Evolutionary conservation across 805 yeast species (phyloP).

Genomic region (Metschnikowia lachancei): DNA sequence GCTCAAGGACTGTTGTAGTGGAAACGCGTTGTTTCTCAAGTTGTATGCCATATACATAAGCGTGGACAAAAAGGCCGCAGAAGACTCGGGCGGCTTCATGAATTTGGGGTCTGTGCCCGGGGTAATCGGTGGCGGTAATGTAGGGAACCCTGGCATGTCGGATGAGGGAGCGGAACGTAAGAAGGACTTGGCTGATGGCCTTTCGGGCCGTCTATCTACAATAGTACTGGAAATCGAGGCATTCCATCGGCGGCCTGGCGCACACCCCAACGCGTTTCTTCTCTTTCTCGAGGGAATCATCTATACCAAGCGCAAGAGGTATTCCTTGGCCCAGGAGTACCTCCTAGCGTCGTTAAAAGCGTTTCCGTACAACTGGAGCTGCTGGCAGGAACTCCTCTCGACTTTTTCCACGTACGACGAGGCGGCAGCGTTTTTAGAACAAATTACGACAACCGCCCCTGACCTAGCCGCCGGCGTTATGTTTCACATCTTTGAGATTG

Average conservation of each 20-base stretch:
- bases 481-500: constrained; percentile 60
- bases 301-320: constrained; percentile 59
- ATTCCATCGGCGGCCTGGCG: constrained; percentile 18
- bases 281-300: constrained; percentile 71
- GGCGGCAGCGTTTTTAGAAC: constrained; percentile 42
- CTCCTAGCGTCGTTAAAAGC: constrained; percentile 58
- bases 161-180: constrained; percentile 3
- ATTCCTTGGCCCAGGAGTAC: constrained; percentile 55
- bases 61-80: constrained; percentile 74
- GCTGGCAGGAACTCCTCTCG: constrained; percentile 78
- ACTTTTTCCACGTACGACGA: constrained; percentile 63
- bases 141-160: not conserved
- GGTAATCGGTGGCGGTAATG: not conserved
- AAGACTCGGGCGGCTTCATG: constrained; percentile 67
- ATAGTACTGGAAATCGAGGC: constrained; percentile 42
- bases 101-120: constrained; percentile 26
- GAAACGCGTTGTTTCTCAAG: constrained; percentile 57
- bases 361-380: constrained; percentile 90
- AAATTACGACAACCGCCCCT: constrained; percentile 36
- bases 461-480: constrained; percentile 31
- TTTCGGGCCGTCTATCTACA: constrained; percentile 31
- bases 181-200: constrained; percentile 22
- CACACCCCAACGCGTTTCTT: constrained; percentile 54
- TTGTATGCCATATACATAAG: constrained; percentile 69
- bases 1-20: constrained; percentile 50